A percentile compares a stretch with the other conserved stretches of the same genome.
Evolutionary conservation across 768 basidiomycete genomes (phyloP).

Genomic region (Hypholoma fasciculare): DNA sequence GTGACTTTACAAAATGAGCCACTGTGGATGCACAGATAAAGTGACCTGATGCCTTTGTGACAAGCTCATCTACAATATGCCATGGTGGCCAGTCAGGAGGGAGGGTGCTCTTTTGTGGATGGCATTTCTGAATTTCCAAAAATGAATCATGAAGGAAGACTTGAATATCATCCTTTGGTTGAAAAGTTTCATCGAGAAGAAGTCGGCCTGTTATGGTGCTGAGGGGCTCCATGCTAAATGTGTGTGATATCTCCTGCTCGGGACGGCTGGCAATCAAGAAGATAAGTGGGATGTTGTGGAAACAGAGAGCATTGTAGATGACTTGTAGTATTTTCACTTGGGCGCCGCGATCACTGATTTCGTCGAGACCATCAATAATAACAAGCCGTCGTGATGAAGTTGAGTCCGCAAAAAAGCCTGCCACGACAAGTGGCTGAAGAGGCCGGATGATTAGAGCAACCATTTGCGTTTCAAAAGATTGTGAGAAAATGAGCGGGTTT

Average conservation of each 20-base stretch:
- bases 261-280: constrained; percentile 10
- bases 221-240: background rate
- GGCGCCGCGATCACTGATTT: constrained; percentile 10
- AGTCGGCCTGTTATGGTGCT: background rate
- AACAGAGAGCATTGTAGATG: background rate
- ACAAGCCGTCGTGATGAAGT: background rate
- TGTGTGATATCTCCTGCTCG: constrained; percentile 8
- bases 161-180: constrained; percentile 2
- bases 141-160: constrained; percentile 1
- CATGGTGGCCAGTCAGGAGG: background rate
- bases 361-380: constrained; percentile 22
- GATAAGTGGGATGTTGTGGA: background rate
- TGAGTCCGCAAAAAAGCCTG: background rate
- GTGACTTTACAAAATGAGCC: constrained; percentile 4
- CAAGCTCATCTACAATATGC: background rate
- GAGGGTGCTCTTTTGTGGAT: background rate
- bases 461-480: constrained; percentile 5
- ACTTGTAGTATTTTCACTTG: background rate
- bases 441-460: constrained; percentile 1
- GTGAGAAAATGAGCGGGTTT: constrained; percentile 6
- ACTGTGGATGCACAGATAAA: constrained; percentile 17
- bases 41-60: constrained; percentile 10
- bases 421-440: background rate
- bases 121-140: background rate
- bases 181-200: background rate